These are phyloP conservation scores for Saccharomyces hybrid DNA, from an alignment of 1,139 yeast species.

Conservation along the genomic window DNA sequence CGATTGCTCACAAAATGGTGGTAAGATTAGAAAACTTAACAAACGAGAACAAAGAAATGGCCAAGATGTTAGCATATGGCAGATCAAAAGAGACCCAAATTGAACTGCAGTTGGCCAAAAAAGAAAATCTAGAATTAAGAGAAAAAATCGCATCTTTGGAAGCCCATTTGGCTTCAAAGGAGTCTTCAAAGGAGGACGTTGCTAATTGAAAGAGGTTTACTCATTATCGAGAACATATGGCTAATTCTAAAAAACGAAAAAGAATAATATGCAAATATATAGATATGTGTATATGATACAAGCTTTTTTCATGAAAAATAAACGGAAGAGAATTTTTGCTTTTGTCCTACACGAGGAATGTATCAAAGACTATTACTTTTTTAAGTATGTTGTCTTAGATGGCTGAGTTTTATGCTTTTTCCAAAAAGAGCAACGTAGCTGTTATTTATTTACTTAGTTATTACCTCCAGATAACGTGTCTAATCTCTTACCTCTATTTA, in stretches of 20 bases:
- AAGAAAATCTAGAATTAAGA: slow-evolving; percentile 42
- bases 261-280: background rate
- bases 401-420: too few relatives aligned
- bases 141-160: slow-evolving; percentile 26
- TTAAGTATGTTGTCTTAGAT: background rate
- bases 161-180: background rate
- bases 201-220: background rate
- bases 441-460: background rate
- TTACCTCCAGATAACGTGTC: background rate
- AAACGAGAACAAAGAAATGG: slow-evolving; percentile 63
- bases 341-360: background rate
- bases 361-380: background rate
- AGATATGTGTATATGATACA: background rate
- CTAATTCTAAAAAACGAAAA: background rate
- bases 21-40: slow-evolving; percentile 54
- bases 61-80: slow-evolving; percentile 65
- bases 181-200: background rate
- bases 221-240: background rate
- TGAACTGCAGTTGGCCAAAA: slow-evolving; percentile 54
- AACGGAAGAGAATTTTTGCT: background rate
- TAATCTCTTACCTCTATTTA: too few relatives aligned
- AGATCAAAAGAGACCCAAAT: slow-evolving; percentile 63
- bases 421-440: background rate
- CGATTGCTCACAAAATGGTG: slow-evolving; percentile 68
- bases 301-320: background rate